Conservation (phyloP, 371 early-diverging fungal genomes). For the Mucor lusitanicus region DNA sequence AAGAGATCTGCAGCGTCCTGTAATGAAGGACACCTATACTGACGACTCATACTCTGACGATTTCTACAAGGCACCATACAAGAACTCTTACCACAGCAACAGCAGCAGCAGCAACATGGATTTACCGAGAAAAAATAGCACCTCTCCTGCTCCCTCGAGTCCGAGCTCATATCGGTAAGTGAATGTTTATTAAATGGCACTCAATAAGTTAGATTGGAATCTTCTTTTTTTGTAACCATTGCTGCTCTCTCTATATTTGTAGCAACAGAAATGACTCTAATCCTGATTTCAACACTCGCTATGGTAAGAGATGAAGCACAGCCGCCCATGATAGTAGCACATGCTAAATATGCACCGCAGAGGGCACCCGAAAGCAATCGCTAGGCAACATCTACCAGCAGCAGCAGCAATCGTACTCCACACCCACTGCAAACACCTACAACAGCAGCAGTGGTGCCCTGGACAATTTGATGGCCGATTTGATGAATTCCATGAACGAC, state of each 20-base stretch:
- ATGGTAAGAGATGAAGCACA: slow-evolving; percentile 5
- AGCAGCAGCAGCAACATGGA: slow-evolving; percentile 8
- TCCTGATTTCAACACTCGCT: slow-evolving; percentile 11
- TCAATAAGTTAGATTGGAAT: background rate
- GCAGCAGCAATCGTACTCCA: slow-evolving; percentile 10
- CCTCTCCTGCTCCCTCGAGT: slow-evolving; percentile 43
- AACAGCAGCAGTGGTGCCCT: slow-evolving; percentile 34
- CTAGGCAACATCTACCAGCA: slow-evolving; percentile 22
- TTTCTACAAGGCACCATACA: slow-evolving; percentile 17
- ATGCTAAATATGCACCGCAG: background rate
- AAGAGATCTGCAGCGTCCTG: slow-evolving; percentile 20
- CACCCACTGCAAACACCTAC: slow-evolving; percentile 1
- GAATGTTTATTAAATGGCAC: slow-evolving; percentile 2
- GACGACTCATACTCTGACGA: slow-evolving; percentile 16
- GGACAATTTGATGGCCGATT: slow-evolving; percentile 61
- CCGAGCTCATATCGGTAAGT: slow-evolving; percentile 35
- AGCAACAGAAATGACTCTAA: slow-evolving; percentile 10
- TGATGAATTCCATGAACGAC: slow-evolving; percentile 58
- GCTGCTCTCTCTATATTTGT: slow-evolving; percentile 2
- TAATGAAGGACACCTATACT: slow-evolving; percentile 13
- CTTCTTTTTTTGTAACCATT: slow-evolving; percentile 2
- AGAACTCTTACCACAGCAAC: slow-evolving; percentile 6
- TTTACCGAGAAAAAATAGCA: slow-evolving; percentile 40
- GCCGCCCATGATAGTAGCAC: background rate
- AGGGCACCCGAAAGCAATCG: slow-evolving; percentile 24